Conservation (phyloP, 129 eudicot genomes). For the Helianthus tuberosus region DNA sequence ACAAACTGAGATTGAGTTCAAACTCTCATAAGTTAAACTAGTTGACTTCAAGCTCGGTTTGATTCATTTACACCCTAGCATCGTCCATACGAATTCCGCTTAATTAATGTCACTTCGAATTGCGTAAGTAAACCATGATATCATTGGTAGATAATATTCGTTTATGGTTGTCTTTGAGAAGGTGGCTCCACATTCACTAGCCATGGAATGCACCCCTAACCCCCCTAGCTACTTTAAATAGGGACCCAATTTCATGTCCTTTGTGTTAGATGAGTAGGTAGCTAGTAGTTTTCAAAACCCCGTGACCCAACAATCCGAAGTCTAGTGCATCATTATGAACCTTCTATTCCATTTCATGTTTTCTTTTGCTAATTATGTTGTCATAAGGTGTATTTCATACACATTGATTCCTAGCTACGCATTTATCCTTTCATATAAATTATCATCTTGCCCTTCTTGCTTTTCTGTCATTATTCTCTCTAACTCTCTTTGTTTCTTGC, state of each 20-base stretch:
- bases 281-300: slow-evolving; percentile 36
- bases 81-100: neutral
- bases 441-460: slow-evolving; percentile 21
- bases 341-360: slow-evolving; percentile 45
- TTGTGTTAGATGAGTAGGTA: slow-evolving; percentile 32
- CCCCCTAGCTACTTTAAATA: slow-evolving; percentile 19
- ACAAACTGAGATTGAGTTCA: too few relatives aligned
- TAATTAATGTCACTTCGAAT: neutral
- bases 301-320: slow-evolving; percentile 38
- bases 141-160: too few relatives aligned
- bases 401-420: slow-evolving; percentile 14
- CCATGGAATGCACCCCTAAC: neutral
- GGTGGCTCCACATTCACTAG: neutral
- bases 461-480: slow-evolving; percentile 24
- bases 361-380: slow-evolving; percentile 18
- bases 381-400: slow-evolving; percentile 19
- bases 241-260: slow-evolving; percentile 30
- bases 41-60: too few relatives aligned
- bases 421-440: slow-evolving; percentile 24
- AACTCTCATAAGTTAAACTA: too few relatives aligned
- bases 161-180: too few relatives aligned
- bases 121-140: neutral
- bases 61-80: too few relatives aligned
- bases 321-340: slow-evolving; percentile 37
- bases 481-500: neutral